Evolutionary conservation across 768 basidiomycete species (phyloP), one percentile per base, ranked within the genome.

Genomic region (Trametes meyenii): DNA sequence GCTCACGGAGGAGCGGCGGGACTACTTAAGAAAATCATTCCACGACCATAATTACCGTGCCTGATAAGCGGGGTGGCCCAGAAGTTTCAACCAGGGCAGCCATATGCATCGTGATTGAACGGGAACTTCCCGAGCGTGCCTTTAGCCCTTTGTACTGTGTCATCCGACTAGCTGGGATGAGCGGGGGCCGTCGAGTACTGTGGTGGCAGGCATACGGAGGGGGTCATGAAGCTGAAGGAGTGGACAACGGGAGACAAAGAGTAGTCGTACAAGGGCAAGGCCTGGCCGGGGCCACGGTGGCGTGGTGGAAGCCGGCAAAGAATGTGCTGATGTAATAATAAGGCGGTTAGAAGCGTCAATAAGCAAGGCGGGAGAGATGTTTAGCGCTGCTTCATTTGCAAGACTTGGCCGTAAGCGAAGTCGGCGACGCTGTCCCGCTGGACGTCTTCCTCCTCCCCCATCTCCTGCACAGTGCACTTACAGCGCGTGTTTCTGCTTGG

Each of bases 351-450:
- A 23, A 62, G 26, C 24, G 54, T 55, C 53, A 50, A 46, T 53
- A 54, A 57, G 49, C 40, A 44, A 24, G 24, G 49, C 8, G n/a
- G 5, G 24, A 13, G 38, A 10, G 16, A 29, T n/a, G 29, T n/a
- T 56, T 35, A 48, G 51, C 51, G 58, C 58, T 33, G 43, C 29
- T 50, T 60, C 62, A 64, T 56, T 64, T 59, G 57, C 57, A 55
- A 63, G 50, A 12, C 35, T 40, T 39, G 61, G 29, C 56, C 42
- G 50, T 58, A 58, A 54, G 61, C 61, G 62, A 59, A 29, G 13
- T 50, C 48, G 21, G 55, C 62, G 58, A 61, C 60, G 52, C 55
- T 51, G 62, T 49, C 40, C 62, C 62, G 62, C 62, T 64, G 62
- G 62, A 52, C 50, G 48, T 59, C 62, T 56, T 26, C 35, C 33